Evolutionary conservation across 2,329 filamentous ascomycete genomes (phyloP).

Genomic region (Sclerotinia spermophila): DNA sequence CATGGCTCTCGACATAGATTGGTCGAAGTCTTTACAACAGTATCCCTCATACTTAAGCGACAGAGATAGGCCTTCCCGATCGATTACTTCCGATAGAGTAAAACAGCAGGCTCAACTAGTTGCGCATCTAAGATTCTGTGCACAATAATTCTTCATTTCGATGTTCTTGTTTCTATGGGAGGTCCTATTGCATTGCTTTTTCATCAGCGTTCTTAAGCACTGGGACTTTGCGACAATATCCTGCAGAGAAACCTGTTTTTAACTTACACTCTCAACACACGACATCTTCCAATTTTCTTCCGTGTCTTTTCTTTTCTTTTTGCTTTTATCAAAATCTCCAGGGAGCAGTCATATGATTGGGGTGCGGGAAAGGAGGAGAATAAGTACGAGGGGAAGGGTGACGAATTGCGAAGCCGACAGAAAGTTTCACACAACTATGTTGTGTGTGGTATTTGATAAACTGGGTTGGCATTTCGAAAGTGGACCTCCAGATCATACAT

Average conservation of each 20-base stretch:
- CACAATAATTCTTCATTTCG: conserved; percentile 45
- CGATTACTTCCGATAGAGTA: conserved; percentile 26
- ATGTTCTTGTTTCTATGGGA: conserved; percentile 38
- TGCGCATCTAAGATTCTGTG: conserved; percentile 37
- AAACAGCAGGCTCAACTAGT: conserved; percentile 26
- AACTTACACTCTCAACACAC: conserved; percentile 22
- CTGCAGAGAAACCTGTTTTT: conserved; percentile 36
- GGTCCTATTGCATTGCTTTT: conserved; percentile 39
- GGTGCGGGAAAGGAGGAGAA: conserved; percentile 1
- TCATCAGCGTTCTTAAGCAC: conserved; percentile 33
- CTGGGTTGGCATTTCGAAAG: conserved; percentile 14
- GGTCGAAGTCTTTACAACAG: conserved; percentile 47
- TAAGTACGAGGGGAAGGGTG: conserved; percentile 24
- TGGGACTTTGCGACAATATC: conserved; percentile 38
- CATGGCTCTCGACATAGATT: conserved; percentile 42
- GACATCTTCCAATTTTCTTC: conserved; percentile 27
- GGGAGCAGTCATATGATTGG: conserved; percentile 25
- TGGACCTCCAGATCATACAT: conserved; percentile 32
- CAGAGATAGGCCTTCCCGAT: conserved; percentile 36
- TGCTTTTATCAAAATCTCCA: conserved; percentile 31
- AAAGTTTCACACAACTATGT: conserved; percentile 26
- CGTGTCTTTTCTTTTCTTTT: conserved; percentile 26
- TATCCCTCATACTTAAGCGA: conserved; percentile 38
- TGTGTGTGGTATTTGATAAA: conserved; percentile 18
- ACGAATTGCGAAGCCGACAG: conserved; percentile 24